Evolutionary conservation across 495 filamentous ascomycete species (phyloP), one percentile per base, ranked within the genome.

Genomic region (Xylaria cubensis): DNA sequence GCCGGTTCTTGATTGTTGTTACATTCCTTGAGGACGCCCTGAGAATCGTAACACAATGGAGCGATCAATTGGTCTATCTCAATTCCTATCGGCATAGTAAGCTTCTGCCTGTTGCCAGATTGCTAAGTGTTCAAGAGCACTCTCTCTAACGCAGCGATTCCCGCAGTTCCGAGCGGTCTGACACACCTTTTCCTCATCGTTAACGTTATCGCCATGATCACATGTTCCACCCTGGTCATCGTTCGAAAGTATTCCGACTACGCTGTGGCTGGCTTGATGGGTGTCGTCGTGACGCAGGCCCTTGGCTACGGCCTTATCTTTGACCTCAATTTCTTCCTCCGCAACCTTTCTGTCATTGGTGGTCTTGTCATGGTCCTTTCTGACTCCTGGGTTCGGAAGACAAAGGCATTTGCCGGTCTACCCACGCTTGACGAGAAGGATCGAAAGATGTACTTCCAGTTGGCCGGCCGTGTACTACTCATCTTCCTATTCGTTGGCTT

Each of bases 391-490:
- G 93, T 97, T 77, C 92, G 95, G 81, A 98, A 98, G 89, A 92
- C 90, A 81, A 97, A 98, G 84, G 94, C 95, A 15, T 97, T 97
- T 55, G 96, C 96, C 34, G 96, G 96, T 51, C 86, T 99, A 70
- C 96, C 96, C 65, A 89, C 93, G 83, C 87, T 98, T 29, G 95
- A 97, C 76, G 96, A 99, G 88, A 98, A 98, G 89, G 97, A 99
- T 81, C 92, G 94, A 81, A 99, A 98, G 88, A 98, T 98, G 94
- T 99, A 99, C 86, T 95, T 99, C 83, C 96, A 98, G 88, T 91
- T 99, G 65, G 96, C 96, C 66, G 96, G 96, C 32, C 90, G 96
- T 73, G 92, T 99, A n/a, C 87, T 99, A 56, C 86, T 99, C 74
- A 98, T 99, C 82, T 97, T 98, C 87, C 86, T 99, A 71, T 99